phyloP scores from a whole-genome alignment of 768 basidiomycete species.

The Leccinum sublutescens region DNA sequence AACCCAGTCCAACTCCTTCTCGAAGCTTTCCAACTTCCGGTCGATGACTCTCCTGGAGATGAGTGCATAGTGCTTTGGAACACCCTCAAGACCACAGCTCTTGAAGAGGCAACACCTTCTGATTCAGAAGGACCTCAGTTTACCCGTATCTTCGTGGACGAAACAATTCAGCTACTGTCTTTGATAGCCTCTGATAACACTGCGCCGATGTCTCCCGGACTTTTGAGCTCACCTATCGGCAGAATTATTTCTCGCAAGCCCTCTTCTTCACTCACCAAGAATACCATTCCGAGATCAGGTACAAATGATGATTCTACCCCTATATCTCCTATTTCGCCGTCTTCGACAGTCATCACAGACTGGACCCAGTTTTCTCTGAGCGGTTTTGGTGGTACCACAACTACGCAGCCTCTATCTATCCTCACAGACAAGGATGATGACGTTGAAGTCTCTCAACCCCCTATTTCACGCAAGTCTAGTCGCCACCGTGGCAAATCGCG shows the following conservation, averaged over 20 bases:
- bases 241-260: slow-evolving; percentile 29
- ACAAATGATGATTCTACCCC: slow-evolving; percentile 23
- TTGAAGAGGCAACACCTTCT: slow-evolving; percentile 25
- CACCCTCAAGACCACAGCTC: slow-evolving; percentile 45
- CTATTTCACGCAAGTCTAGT: slow-evolving; percentile 34
- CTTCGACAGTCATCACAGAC: slow-evolving; percentile 39
- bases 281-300: slow-evolving; percentile 3
- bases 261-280: slow-evolving; percentile 32
- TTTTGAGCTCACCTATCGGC: slow-evolving; percentile 37
- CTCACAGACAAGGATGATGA: slow-evolving; percentile 66
- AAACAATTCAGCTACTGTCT: slow-evolving; percentile 54
- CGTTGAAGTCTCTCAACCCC: slow-evolving; percentile 51
- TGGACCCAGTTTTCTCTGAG: slow-evolving; percentile 69
- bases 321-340: slow-evolving; percentile 29
- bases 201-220: slow-evolving; percentile 27
- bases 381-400: slow-evolving; percentile 52
- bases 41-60: slow-evolving; percentile 32
- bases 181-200: slow-evolving; percentile 46
- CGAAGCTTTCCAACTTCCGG: slow-evolving; percentile 53
- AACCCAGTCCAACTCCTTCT: slow-evolving; percentile 60
- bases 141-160: slow-evolving; percentile 62
- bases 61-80: slow-evolving; percentile 52
- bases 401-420: slow-evolving; percentile 44
- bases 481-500: slow-evolving; percentile 33
- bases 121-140: slow-evolving; percentile 38